Evolutionary conservation across 148 eudicot genomes (phyloP).

Genomic region (Heliosperma pusillum): DNA sequence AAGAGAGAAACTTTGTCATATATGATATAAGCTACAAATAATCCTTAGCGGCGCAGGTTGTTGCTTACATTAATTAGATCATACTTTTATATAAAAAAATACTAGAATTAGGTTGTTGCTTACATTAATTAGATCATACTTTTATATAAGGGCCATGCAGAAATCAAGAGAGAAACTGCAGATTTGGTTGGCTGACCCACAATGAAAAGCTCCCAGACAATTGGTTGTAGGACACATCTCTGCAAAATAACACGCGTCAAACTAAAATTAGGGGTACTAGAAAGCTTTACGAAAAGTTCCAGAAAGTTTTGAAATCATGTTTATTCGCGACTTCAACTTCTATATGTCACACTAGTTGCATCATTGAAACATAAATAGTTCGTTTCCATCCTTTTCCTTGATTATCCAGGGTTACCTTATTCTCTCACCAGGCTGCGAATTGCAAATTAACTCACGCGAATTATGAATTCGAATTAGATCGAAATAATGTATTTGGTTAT

Average conservation of each 20-base stretch:
- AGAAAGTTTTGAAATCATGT: not conserved
- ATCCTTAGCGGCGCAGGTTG: not conserved
- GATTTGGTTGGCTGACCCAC: conserved; percentile 49
- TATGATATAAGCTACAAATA: not conserved
- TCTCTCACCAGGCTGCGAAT: too few species aligned
- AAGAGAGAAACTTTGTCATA: not conserved
- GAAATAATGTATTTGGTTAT: too few species aligned
- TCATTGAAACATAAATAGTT: too few species aligned
- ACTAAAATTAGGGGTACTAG: not conserved
- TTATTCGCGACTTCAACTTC: too few species aligned
- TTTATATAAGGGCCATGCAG: too few species aligned
- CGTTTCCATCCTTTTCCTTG: too few species aligned
- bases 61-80: not conserved
- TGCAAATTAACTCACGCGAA: too few species aligned
- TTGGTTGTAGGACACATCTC: conserved; percentile 83
- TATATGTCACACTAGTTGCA: too few species aligned
- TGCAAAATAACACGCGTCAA: conserved; percentile 39
- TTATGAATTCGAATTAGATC: too few species aligned
- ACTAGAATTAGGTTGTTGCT: not conserved
- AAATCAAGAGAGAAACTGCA: too few species aligned
- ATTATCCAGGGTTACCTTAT: too few species aligned
- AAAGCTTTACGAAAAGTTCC: not conserved
- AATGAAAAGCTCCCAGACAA: conserved; percentile 76
- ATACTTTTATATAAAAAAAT: too few species aligned
- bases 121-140: not conserved